Evolutionary conservation across 345 rosid species (phyloP).

Genomic region (Populus nigra): DNA sequence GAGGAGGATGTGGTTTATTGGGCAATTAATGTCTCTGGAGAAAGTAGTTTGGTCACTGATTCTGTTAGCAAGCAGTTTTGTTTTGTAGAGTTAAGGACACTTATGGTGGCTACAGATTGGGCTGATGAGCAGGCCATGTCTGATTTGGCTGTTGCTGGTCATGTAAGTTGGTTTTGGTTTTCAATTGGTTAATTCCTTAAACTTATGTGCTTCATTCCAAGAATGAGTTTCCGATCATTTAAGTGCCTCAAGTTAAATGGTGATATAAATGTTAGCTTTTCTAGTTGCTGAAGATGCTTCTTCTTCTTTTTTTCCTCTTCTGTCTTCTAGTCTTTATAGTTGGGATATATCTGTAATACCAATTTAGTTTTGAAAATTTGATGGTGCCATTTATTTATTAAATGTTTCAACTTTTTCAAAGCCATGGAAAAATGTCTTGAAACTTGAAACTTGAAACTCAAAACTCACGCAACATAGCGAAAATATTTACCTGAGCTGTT

Average conservation of each 20-base stretch:
- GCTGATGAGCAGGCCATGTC: conserved; percentile 63
- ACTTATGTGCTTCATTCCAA: background rate
- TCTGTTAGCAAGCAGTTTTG: conserved; percentile 43
- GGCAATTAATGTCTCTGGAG: conserved; percentile 69
- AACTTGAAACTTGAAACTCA: no score
- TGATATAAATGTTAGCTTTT: background rate
- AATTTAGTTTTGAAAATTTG: no score
- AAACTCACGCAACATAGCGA: no score
- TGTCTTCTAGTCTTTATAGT: no score
- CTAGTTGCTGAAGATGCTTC: no score
- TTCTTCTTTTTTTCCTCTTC: no score
- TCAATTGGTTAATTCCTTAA: background rate
- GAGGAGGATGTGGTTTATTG: conserved; percentile 62
- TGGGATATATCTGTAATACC: no score
- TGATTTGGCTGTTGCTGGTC: conserved; percentile 92
- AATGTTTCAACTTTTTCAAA: no score
- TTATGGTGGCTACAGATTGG: conserved; percentile 98
- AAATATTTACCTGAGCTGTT: no score
- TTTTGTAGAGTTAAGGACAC: conserved; percentile 83
- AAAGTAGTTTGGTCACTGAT: conserved; percentile 40
- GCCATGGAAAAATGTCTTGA: no score
- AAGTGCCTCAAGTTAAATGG: background rate
- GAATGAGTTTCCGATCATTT: background rate
- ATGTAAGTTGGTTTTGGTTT: conserved; percentile 50
- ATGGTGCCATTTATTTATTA: no score